These are phyloP conservation scores for Megacollybia marginata DNA, from an alignment of 768 basidiomycete species.

Conservation along the genomic window DNA sequence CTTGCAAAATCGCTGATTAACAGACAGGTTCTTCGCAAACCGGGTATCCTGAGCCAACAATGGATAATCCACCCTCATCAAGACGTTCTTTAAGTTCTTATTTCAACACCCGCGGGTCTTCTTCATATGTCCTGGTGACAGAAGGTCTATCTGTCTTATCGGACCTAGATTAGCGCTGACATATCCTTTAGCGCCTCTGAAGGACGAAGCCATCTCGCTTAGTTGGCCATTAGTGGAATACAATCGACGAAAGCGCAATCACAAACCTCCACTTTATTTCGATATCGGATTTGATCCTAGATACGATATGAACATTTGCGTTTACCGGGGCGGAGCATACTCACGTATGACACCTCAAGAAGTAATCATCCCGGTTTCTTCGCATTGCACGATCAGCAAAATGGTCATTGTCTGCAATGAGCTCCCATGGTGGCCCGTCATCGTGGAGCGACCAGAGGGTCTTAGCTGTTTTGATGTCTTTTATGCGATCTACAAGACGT, in stretches of 20 bases:
- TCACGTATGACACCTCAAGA: constrained; percentile 22
- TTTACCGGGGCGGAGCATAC: constrained; percentile 13
- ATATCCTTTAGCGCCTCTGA: constrained; percentile 24
- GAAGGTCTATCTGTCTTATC: neutral
- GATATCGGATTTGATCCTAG: constrained; percentile 41
- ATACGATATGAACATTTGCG: constrained; percentile 14
- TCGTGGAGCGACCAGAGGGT: constrained; percentile 33
- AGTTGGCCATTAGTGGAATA: constrained; percentile 45
- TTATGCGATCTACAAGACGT: constrained; percentile 45
- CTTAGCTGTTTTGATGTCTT: constrained; percentile 55
- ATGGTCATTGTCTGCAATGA: constrained; percentile 40
- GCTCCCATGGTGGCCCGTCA: constrained; percentile 30
- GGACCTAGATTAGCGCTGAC: neutral
- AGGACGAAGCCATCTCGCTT: constrained; percentile 31
- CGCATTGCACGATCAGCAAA: constrained; percentile 33
- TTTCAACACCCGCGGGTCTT: neutral
- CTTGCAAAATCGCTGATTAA: no score
- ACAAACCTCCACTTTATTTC: constrained; percentile 35
- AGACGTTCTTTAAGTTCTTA: neutral
- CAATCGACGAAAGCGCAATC: constrained; percentile 17
- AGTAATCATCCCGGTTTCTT: constrained; percentile 36
- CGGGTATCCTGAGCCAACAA: no score
- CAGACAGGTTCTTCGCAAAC: no score
- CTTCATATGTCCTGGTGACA: neutral
- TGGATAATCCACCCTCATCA: neutral